Percentiles rank a stretch among this genome's conserved stretches.
These are phyloP conservation scores for Penicillium malachiteum DNA, from an alignment of 495 filamentous ascomycete species.

Conservation along the genomic window DNA sequence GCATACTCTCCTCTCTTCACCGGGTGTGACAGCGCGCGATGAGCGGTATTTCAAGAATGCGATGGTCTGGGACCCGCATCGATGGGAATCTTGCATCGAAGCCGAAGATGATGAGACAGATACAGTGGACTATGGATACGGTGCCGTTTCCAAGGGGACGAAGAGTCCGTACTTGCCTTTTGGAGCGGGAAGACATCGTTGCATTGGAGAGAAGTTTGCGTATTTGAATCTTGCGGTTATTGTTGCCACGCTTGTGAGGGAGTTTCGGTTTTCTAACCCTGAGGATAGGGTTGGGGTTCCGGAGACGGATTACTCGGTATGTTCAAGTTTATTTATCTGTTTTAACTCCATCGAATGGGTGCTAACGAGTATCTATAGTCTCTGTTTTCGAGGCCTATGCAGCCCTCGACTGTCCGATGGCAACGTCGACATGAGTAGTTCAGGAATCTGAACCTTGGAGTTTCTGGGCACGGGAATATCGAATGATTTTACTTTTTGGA, in stretches of 20 bases:
- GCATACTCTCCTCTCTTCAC: conserved; percentile 77
- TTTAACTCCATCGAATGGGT: background rate
- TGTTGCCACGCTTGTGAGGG: conserved; percentile 70
- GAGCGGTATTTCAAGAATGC: conserved; percentile 78
- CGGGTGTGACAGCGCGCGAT: conserved; percentile 71
- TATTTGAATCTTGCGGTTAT: conserved; percentile 90
- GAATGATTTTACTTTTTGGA: background rate
- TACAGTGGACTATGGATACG: conserved; percentile 85
- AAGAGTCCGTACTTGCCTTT: conserved; percentile 89
- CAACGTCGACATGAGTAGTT: conserved; percentile 46
- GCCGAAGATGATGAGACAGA: conserved; percentile 68
- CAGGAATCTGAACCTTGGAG: background rate
- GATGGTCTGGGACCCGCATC: conserved; percentile 77
- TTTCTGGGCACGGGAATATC: background rate
- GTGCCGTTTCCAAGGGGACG: conserved; percentile 85
- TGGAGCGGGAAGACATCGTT: conserved; percentile 88
- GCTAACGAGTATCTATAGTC: conserved; percentile 25
- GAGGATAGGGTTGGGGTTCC: conserved; percentile 67
- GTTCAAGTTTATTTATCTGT: conserved; percentile 32
- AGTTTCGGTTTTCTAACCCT: conserved; percentile 71
- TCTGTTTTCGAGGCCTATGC: conserved; percentile 55
- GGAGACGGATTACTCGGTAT: conserved; percentile 80
- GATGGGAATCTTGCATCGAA: conserved; percentile 68
- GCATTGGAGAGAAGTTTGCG: conserved; percentile 97
- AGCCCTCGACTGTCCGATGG: conserved; percentile 65